These are phyloP conservation scores for Colletotrichum sp. DNA, from an alignment of 2,329 filamentous ascomycete species.

Conservation along the genomic window DNA sequence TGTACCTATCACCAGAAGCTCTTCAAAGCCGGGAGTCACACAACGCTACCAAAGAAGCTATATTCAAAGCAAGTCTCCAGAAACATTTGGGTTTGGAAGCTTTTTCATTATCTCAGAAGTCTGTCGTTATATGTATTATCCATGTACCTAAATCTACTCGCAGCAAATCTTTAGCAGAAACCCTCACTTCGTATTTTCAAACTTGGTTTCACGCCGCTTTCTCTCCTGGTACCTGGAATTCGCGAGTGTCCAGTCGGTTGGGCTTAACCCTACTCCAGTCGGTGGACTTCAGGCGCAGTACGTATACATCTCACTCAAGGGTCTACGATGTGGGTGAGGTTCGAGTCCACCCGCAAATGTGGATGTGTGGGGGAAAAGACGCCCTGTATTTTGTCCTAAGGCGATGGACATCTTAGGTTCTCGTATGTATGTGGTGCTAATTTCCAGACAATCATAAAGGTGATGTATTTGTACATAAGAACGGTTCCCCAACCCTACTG, in stretches of 20 bases:
- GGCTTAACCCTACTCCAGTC: not conserved
- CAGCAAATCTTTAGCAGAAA: accelerated
- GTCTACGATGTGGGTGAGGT: not conserved
- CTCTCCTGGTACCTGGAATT: no score
- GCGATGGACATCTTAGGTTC: no score
- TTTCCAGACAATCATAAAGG: no score
- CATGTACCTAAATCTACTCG: no score
- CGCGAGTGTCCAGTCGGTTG: no score
- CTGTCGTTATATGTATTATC: not conserved
- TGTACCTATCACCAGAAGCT: no score
- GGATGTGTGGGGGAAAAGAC: not conserved
- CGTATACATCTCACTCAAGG: not conserved
- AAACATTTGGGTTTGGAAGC: not conserved
- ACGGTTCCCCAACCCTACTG: not conserved
- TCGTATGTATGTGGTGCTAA: no score
- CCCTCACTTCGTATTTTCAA: no score
- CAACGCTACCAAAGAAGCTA: not conserved
- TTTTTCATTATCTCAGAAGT: not conserved
- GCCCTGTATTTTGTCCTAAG: not conserved
- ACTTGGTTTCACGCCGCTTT: no score
- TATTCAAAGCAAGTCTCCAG: no score
- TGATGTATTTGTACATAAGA: not conserved
- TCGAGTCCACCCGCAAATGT: not conserved
- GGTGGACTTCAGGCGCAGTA: not conserved
- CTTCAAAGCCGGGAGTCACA: no score